A percentile compares a stretch with the other conserved stretches of the same genome.
These are phyloP conservation scores for Carpinus fangiana DNA, from an alignment of 306 rosid species.

Conservation along the genomic window DNA sequence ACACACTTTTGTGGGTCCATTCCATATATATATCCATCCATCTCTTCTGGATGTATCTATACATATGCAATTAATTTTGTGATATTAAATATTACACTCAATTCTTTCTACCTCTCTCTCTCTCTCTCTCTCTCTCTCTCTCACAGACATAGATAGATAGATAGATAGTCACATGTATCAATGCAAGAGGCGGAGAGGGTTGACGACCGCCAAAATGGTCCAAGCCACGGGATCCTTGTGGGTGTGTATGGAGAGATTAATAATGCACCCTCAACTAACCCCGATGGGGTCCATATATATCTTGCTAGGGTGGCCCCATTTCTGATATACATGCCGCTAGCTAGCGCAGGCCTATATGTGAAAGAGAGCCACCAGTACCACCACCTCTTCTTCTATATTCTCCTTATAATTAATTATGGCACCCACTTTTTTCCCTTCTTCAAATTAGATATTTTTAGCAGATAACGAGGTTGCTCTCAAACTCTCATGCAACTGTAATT, in stretches of 20 bases:
- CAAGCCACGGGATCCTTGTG: constrained; percentile 61
- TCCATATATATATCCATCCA: neutral
- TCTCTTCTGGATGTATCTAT: neutral
- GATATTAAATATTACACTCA: neutral
- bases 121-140: neutral
- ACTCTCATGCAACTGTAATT: neutral
- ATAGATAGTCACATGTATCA: constrained; percentile 12
- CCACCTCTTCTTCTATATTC: neutral
- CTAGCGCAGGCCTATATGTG: neutral
- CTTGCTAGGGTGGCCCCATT: neutral
- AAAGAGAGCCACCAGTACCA: neutral
- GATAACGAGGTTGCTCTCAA: constrained; percentile 7
- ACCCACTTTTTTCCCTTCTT: neutral
- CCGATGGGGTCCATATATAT: constrained; percentile 16
- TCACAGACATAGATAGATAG: too few relatives aligned
- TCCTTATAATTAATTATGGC: neutral
- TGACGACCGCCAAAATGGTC: constrained; percentile 71
- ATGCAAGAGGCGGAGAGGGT: constrained; percentile 2
- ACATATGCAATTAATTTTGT: neutral
- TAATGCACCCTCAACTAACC: constrained; percentile 28
- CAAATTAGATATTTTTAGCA: constrained; percentile 10
- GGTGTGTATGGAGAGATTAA: constrained; percentile 3
- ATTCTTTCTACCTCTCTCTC: neutral
- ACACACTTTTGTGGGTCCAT: neutral
- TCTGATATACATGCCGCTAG: neutral